These are phyloP conservation scores for Syzygium jambos DNA, from an alignment of 345 rosid genomes.

Conservation along the genomic window DNA sequence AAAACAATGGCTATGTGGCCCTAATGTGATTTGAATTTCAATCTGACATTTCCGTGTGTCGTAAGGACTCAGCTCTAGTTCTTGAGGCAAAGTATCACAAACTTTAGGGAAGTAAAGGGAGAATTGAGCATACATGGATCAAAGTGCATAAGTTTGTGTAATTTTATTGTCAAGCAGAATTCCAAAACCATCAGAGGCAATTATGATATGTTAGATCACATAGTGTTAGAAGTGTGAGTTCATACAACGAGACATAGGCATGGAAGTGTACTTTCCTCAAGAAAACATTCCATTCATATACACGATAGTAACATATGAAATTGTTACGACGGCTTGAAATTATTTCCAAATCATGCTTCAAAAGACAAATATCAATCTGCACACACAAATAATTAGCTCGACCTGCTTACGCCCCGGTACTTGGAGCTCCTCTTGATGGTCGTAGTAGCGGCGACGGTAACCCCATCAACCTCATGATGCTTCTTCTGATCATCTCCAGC, in stretches of 20 bases:
- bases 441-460: conserved; percentile 5
- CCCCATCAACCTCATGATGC: not conserved
- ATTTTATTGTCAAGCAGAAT: not conserved
- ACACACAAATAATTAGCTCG: not conserved
- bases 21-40: not conserved
- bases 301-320: too few species aligned
- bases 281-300: not conserved
- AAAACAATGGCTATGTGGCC: not conserved
- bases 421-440: conserved; percentile 65
- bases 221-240: not conserved
- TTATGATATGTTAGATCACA: not conserved
- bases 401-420: conserved; percentile 70
- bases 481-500: not conserved
- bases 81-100: not conserved
- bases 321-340: too few species aligned
- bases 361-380: not conserved
- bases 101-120: not conserved
- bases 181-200: not conserved
- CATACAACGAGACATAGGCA: not conserved
- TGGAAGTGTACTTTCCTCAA: not conserved
- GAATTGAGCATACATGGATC: not conserved
- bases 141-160: not conserved
- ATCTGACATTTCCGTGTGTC: not conserved
- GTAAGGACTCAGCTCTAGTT: not conserved
- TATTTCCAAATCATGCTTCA: not conserved